These are phyloP conservation scores for Termitomyces eurrhizus DNA, from an alignment of 768 basidiomycete genomes.

Conservation along the genomic window DNA sequence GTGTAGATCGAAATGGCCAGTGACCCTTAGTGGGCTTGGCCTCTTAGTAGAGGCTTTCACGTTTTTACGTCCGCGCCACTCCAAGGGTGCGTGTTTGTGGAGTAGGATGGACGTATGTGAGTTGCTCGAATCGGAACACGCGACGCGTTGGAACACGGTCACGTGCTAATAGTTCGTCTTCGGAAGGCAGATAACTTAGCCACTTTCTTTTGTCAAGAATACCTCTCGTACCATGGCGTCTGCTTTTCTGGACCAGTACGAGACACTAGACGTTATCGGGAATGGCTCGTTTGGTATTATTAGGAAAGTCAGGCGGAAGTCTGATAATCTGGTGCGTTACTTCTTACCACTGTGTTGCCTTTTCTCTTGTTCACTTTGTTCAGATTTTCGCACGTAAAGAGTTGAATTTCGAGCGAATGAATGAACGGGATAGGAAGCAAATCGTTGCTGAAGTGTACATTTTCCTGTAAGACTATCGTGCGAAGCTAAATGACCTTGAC, in stretches of 20 bases:
- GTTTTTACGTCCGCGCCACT: too few relatives aligned
- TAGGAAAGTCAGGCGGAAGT: slow-evolving; percentile 83
- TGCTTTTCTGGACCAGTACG: slow-evolving; percentile 74
- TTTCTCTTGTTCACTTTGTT: not conserved
- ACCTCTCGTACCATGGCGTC: slow-evolving; percentile 11
- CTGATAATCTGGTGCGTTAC: slow-evolving; percentile 71
- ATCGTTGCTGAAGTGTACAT: slow-evolving; percentile 97
- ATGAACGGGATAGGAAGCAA: slow-evolving; percentile 92
- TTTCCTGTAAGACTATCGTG: not conserved
- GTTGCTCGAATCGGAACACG: not conserved
- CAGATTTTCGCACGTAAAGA: slow-evolving; percentile 90
- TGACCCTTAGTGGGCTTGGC: too few relatives aligned
- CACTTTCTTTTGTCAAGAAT: not conserved
- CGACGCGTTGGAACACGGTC: slow-evolving; percentile 11
- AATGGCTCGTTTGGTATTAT: slow-evolving; percentile 99
- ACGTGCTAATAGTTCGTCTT: slow-evolving; percentile 11
- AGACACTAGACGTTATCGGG: slow-evolving; percentile 87
- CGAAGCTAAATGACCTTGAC: not conserved
- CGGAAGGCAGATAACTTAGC: not conserved
- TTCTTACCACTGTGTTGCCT: slow-evolving; percentile 4
- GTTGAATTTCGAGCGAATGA: slow-evolving; percentile 97
- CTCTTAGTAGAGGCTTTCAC: too few relatives aligned
- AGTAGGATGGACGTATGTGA: not conserved
- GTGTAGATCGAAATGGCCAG: too few relatives aligned
- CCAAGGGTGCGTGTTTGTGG: too few relatives aligned